A percentile compares a stretch with the other conserved stretches of the same genome.
Evolutionary conservation across 768 basidiomycete species (phyloP).

Genomic region (Phylloporus arenicola): DNA sequence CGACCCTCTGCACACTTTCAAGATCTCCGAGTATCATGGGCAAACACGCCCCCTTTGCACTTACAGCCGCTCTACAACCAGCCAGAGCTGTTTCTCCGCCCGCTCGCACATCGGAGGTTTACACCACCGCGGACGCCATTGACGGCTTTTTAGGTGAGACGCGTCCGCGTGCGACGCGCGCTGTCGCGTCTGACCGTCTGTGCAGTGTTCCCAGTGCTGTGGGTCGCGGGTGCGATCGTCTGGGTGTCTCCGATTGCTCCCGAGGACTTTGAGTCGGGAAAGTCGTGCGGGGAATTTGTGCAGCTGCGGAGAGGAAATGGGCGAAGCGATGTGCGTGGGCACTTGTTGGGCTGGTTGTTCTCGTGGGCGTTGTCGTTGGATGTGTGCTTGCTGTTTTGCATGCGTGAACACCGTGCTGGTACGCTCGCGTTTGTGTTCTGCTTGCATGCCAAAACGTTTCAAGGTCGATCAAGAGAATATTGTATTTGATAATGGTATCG

Average conservation of each 20-base stretch:
- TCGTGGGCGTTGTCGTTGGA: neutral
- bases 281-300: slow-evolving; percentile 36
- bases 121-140: slow-evolving; percentile 9
- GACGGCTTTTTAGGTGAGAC: slow-evolving; percentile 30
- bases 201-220: slow-evolving; percentile 46
- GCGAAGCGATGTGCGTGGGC: slow-evolving; percentile 30
- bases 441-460: neutral
- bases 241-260: slow-evolving; percentile 36
- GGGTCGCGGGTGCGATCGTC: slow-evolving; percentile 40
- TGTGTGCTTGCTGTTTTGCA: neutral
- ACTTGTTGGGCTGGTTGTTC: neutral
- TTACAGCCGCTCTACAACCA: slow-evolving; percentile 7
- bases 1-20: neutral
- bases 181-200: neutral
- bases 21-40: slow-evolving; percentile 10
- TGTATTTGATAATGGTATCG: neutral
- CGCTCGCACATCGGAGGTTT: slow-evolving; percentile 1
- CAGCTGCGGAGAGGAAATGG: slow-evolving; percentile 37
- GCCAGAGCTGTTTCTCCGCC: slow-evolving; percentile 4
- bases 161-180: neutral
- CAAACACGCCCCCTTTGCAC: neutral
- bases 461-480: too few species aligned
- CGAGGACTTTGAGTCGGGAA: slow-evolving; percentile 23
- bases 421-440: neutral
- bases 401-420: neutral